Percentiles rank a stretch among this genome's conserved stretches.
phyloP scores from a whole-genome alignment of 164 flowering plant species.

The Tinospora cordifolia region DNA sequence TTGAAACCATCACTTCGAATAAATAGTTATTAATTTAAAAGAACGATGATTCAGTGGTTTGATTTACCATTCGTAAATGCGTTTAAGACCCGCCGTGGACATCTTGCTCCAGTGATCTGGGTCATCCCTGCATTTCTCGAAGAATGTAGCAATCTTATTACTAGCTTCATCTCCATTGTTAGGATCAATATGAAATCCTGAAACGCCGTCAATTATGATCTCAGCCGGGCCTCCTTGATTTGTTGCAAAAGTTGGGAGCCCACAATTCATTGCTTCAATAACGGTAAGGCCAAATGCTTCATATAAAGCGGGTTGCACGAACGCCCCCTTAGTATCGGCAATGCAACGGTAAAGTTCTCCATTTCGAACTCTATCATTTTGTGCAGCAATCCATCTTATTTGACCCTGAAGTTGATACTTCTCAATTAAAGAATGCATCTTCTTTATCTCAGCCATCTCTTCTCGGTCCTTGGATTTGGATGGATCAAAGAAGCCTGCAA shows the following conservation, averaged over 20 bases:
- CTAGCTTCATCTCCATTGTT: constrained; percentile 71
- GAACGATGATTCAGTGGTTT: background rate
- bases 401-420: constrained; percentile 73
- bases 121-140: constrained; percentile 70
- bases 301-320: constrained; percentile 87
- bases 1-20: too few relatives aligned
- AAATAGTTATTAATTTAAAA: background rate
- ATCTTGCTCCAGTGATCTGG: constrained; percentile 53
- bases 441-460: constrained; percentile 76
- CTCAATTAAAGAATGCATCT: constrained; percentile 69
- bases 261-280: constrained; percentile 94
- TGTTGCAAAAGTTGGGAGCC: constrained; percentile 87
- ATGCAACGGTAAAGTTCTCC: constrained; percentile 80
- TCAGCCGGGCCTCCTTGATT: constrained; percentile 97
- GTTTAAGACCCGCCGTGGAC: constrained; percentile 53
- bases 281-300: constrained; percentile 96
- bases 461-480: constrained; percentile 86
- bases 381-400: constrained; percentile 93
- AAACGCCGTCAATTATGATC: constrained; percentile 76
- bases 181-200: constrained; percentile 86
- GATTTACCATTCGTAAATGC: constrained; percentile 75
- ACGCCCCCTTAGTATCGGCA: constrained; percentile 89
- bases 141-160: constrained; percentile 78
- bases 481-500: constrained; percentile 82
- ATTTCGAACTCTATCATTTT: constrained; percentile 62